Base-by-base conservation (phyloP, 1,139 yeast genomes). In the Magnusiomyces tetraspermus region DNA sequence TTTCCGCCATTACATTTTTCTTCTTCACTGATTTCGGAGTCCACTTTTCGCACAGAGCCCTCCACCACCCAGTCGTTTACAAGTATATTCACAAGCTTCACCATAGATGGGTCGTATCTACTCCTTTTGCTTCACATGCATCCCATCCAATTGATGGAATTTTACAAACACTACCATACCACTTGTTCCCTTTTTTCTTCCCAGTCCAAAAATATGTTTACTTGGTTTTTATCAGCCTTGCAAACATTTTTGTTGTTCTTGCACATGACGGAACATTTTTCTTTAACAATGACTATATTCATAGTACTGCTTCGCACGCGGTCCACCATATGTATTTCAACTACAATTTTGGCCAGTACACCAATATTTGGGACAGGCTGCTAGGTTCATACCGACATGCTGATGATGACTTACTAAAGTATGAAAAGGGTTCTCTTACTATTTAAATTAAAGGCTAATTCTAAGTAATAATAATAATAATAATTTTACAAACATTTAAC, bases 141-240 rank as follows among this genome's bases (percentile, higher is more conserved):
- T 92, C 92, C 88, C 97, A 92, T 71, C 98, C 98, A 15, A 83
- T 92, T 52, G 98, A 92, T 66, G 98, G 98, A 44, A 92, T 85
- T 74, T 74, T 80, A 55, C 98, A 92, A 74, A 85, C 96, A 46
- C 67, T 92, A 58, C 96, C 98, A 28, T 92, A 92, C 73, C 98
- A 92, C 68, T 59, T 89, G 57, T 92, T 78, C 72, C 97, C 97
- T 57, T 78, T 92, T 67, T 56, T 92, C 36, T 86, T 92, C 80
- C 98, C 97, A 48, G 77, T 92, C 61, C 94, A 92, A 73, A 92
- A 90, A 72, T 74, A 86, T 37, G 80, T 87, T 37, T 92, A 90
- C 69, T 76, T 92, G 66, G 63, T 79, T 19, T 75, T 92, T 59
- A 92, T 92, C 74, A 81, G 92, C 0, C 83, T 89, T 71, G 96